Base-by-base conservation (phyloP, 2,329 filamentous ascomycete species). In the Fusarium sp. region DNA sequence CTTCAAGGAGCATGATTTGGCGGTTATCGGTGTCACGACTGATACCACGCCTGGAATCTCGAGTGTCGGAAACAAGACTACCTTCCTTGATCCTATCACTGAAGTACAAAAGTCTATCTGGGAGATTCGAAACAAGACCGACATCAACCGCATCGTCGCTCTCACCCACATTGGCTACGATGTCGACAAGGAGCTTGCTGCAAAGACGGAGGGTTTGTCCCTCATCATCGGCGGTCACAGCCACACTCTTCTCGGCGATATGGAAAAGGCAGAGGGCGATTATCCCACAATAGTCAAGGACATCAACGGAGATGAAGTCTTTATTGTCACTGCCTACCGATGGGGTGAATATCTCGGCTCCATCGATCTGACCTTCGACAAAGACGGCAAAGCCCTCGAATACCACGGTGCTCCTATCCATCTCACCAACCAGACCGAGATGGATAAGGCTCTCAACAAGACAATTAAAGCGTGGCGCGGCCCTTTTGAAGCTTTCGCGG, bases 301-400 rank as follows among this genome's bases (percentile, higher is more conserved):
- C 78, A 79, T 84, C 68, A 86, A 89, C 54, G 90, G 89, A 47
- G 87, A 92, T 38, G 90, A 92, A 74, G 90, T 92, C 54, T 92
- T 92, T 76, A 86, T 92, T 74, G 90, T 92, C 22, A 91, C 89
- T 12, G 87, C 90, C 5, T 92, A 90, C 77, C 86, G 89, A 69
- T 92, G 90, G 90, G 90, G 90, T 56, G 89, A 92, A 80, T 92
- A 92, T 62, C 80, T 92, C 5, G 90, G 90, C 63, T 90, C 90
- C 78, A 92, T 92, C 71, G 89, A 91, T 70, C 85, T 92, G 12
- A 89, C 88, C 2, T 92, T 90, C 75, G 89, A 91, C 73, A 71
- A 82, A 7, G 81, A 87, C 4, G 90, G 90, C 77, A 89, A 87
- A 78, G 86, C 91, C 20, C 83, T 92, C 10, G 85, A 85, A 7